These are phyloP conservation scores for Pyrenula massariospora DNA, from an alignment of 495 filamentous ascomycete genomes.

Conservation along the genomic window DNA sequence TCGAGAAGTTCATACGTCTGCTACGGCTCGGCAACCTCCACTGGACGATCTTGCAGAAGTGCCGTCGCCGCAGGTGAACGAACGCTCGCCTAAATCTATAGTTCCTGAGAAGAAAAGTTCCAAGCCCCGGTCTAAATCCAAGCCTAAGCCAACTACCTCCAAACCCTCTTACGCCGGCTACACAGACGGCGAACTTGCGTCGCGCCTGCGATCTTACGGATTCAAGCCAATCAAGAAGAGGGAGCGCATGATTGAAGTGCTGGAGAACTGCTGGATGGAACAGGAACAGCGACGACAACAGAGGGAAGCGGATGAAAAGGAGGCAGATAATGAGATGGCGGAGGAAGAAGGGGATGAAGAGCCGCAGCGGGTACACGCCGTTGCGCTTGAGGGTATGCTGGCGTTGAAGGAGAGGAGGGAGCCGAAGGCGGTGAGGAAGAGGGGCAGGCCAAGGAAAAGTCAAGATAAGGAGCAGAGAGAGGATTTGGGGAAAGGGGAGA, in stretches of 20 bases:
- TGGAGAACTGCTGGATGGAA: constrained; percentile 63
- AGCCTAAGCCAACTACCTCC: background rate
- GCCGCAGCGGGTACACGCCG: background rate
- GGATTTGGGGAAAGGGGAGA: background rate
- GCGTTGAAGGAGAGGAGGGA: background rate
- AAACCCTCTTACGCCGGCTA: constrained; percentile 24
- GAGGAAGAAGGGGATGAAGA: background rate
- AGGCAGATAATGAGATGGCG: background rate
- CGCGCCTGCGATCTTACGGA: constrained; percentile 50
- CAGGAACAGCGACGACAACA: constrained; percentile 15
- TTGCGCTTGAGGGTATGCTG: background rate
- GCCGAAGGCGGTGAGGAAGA: background rate
- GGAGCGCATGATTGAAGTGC: constrained; percentile 55
- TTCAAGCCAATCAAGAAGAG: constrained; percentile 68
- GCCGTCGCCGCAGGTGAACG: no score
- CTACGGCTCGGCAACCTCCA: background rate
- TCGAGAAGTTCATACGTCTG: background rate
- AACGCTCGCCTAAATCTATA: background rate
- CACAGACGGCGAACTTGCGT: constrained; percentile 51
- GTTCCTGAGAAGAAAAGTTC: background rate
- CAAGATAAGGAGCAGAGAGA: background rate
- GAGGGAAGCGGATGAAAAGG: background rate
- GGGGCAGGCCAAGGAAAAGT: background rate
- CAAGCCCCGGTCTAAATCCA: background rate
- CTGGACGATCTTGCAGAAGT: background rate